A percentile compares a stretch with the other conserved stretches of the same genome.
Evolutionary conservation across 73 alveolate species (phyloP).

Genomic region (Blepharisma japonicum): DNA sequence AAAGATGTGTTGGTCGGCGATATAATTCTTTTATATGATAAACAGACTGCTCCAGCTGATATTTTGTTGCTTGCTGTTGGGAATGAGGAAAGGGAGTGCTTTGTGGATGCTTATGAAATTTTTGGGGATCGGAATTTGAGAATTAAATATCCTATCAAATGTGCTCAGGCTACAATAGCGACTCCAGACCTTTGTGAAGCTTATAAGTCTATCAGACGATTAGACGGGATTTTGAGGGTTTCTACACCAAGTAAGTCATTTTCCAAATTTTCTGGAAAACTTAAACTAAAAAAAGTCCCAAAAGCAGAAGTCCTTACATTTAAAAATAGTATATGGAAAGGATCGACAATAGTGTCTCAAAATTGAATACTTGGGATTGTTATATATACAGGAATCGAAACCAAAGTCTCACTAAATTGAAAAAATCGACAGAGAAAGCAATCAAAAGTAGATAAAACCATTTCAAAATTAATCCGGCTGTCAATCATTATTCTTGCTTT

Average conservation of each 20-base stretch:
- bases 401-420: not conserved
- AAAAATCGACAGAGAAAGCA: not conserved
- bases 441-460: not conserved
- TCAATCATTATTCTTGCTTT: too few species aligned
- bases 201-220: not conserved
- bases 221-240: not conserved
- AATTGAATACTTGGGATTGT: not conserved
- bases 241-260: not conserved
- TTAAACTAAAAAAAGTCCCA: not conserved
- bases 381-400: not conserved
- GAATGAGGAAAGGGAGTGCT: not conserved
- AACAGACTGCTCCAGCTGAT: constrained; percentile 23
- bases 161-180: not conserved
- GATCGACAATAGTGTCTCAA: not conserved
- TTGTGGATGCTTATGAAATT: constrained; percentile 23
- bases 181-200: not conserved
- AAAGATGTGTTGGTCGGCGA: constrained; percentile 8
- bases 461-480: too few species aligned
- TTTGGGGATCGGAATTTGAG: not conserved
- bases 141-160: not conserved
- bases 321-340: not conserved
- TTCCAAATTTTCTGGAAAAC: not conserved
- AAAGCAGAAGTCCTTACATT: not conserved
- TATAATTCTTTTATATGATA: not conserved
- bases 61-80: constrained; percentile 12